phyloP scores from a whole-genome alignment of 495 filamentous ascomycete genomes.

The Pyrenula massariospora region DNA sequence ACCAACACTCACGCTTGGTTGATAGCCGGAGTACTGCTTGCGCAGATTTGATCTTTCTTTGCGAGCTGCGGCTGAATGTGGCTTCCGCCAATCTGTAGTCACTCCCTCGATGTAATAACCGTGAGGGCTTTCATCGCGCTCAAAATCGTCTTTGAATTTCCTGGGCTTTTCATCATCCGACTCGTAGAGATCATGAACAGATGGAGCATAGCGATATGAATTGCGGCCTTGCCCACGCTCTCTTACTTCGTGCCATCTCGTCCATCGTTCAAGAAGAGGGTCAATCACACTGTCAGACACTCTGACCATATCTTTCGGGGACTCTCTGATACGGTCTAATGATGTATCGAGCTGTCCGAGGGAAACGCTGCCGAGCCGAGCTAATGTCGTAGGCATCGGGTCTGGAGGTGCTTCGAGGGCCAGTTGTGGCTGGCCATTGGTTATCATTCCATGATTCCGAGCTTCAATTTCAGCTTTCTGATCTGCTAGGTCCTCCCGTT shows the following conservation, averaged over 20 bases:
- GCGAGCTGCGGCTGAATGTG: constrained; percentile 21
- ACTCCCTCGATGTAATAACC: constrained; percentile 27
- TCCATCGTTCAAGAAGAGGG: constrained; percentile 24
- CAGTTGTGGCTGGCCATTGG: constrained; percentile 7
- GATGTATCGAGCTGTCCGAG: constrained; percentile 21
- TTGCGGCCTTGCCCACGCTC: constrained; percentile 1
- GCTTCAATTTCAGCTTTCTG: constrained; percentile 14
- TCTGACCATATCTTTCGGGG: constrained; percentile 27
- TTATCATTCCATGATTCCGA: constrained; percentile 14
- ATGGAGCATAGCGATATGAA: background rate
- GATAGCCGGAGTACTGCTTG: constrained; percentile 19
- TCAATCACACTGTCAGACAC: constrained; percentile 25
- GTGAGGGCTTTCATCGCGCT: constrained; percentile 9
- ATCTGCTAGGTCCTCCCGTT: constrained; percentile 22
- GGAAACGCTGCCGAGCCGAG: constrained; percentile 17
- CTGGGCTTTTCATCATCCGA: constrained; percentile 6
- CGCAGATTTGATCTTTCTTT: constrained; percentile 14
- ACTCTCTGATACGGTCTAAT: constrained; percentile 21
- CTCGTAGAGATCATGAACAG: constrained; percentile 1
- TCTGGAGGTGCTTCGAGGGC: constrained; percentile 5
- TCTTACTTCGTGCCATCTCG: constrained; percentile 7
- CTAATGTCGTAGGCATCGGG: constrained; percentile 9
- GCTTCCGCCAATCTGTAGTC: constrained; percentile 20
- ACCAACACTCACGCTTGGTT: constrained; percentile 21
- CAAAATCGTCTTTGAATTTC: constrained; percentile 11